Evolutionary conservation across 306 rosid genomes (phyloP).

Genomic region (Hippophae rhamnoides): DNA sequence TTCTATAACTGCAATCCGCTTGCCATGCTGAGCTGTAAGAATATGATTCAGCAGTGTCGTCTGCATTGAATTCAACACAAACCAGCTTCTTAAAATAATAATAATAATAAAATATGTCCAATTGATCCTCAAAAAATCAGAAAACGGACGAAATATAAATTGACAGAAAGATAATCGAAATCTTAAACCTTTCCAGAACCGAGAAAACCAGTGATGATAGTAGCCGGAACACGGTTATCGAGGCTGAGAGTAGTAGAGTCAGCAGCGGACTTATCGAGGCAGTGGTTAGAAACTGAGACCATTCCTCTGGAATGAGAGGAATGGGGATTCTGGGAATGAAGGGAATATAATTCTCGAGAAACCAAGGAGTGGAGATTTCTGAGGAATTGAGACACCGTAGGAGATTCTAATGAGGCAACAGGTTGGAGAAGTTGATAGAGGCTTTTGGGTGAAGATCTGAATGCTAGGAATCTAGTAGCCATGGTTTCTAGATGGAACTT

Average conservation of each 20-base stretch:
- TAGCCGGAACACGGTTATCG: slow-evolving; percentile 76
- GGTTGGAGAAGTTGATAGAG: slow-evolving; percentile 23
- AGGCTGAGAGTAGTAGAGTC: slow-evolving; percentile 18
- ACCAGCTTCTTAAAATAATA: not conserved
- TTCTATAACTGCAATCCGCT: slow-evolving; percentile 86
- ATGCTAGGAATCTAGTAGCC: slow-evolving; percentile 27
- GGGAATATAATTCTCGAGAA: slow-evolving; percentile 9
- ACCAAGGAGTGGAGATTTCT: slow-evolving; percentile 23
- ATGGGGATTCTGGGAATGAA: not conserved
- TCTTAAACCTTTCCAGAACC: slow-evolving; percentile 77
- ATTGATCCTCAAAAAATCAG: not conserved
- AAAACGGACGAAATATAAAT: not conserved
- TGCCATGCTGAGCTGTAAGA: slow-evolving; percentile 79
- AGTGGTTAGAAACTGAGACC: slow-evolving; percentile 26
- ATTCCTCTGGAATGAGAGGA: slow-evolving; percentile 30
- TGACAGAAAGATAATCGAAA: not conserved
- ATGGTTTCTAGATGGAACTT: slow-evolving; percentile 1
- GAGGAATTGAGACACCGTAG: slow-evolving; percentile 8
- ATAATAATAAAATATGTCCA: not conserved
- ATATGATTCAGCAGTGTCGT: slow-evolving; percentile 89
- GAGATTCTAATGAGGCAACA: slow-evolving; percentile 14
- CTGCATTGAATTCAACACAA: slow-evolving; percentile 24
- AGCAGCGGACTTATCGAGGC: slow-evolving; percentile 7
- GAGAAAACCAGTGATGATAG: slow-evolving; percentile 81
- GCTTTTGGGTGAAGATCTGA: slow-evolving; percentile 29